Conservation (phyloP, 2,329 filamentous ascomycete genomes). For the Cytospora leucostoma region DNA sequence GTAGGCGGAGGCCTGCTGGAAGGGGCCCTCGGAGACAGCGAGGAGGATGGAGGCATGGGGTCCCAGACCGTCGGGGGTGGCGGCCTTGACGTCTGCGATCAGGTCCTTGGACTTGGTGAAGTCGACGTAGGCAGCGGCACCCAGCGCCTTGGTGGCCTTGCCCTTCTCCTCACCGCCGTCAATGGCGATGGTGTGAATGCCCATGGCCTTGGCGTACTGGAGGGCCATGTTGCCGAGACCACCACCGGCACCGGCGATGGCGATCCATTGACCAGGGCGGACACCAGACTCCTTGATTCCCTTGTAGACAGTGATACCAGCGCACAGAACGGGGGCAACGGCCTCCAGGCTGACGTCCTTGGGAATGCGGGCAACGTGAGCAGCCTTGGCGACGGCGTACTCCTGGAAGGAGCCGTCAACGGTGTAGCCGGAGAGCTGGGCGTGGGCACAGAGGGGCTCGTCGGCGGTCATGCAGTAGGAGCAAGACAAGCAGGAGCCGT, state of each 20-base stretch:
- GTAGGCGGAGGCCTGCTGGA: constrained; percentile 91
- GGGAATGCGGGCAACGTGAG: constrained; percentile 68
- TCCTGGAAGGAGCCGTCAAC: constrained; percentile 75
- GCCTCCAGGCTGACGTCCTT: constrained; percentile 64
- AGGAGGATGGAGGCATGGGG: constrained; percentile 86
- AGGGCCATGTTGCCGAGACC: constrained; percentile 71
- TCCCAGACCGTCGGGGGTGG: constrained; percentile 77
- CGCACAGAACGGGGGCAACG: constrained; percentile 70
- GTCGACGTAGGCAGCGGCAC: constrained; percentile 75
- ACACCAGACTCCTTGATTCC: constrained; percentile 70
- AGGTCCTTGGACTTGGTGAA: constrained; percentile 76
- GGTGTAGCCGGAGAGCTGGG: constrained; percentile 68
- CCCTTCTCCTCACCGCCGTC: constrained; percentile 82
- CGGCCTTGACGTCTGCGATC: constrained; percentile 79
- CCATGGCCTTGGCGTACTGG: constrained; percentile 93
- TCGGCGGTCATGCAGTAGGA: constrained; percentile 68
- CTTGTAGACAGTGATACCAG: constrained; percentile 76
- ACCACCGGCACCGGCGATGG: constrained; percentile 74
- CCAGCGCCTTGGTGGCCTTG: constrained; percentile 68
- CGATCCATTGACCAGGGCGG: constrained; percentile 67
- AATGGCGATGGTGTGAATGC: constrained; percentile 76
- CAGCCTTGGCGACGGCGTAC: constrained; percentile 69
- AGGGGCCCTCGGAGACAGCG: constrained; percentile 85
- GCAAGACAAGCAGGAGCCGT: constrained; percentile 67
- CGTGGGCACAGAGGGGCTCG: constrained; percentile 66